These are phyloP conservation scores for Filobasidium wieringae DNA, from an alignment of 768 basidiomycete genomes.

Conservation along the genomic window DNA sequence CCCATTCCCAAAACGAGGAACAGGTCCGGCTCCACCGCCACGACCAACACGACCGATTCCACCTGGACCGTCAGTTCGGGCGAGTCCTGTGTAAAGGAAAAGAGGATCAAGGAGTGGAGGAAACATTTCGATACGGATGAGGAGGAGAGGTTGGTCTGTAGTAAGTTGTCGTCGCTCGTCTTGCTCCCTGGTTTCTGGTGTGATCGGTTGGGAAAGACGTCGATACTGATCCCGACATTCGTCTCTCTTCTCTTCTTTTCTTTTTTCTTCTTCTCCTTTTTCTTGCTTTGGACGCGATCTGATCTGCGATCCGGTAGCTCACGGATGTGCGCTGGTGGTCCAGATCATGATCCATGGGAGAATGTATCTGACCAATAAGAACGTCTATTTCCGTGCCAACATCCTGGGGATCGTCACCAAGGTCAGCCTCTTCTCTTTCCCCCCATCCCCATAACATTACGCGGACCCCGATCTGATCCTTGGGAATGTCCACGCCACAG, in stretches of 20 bases:
- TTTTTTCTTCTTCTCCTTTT: background rate
- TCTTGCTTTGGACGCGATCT: background rate
- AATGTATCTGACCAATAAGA: constrained; percentile 15
- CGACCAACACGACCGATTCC: background rate
- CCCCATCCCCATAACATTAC: no score
- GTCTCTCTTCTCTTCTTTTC: background rate
- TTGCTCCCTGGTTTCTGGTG: no score
- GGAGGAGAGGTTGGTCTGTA: constrained; percentile 20
- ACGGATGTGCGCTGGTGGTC: constrained; percentile 20
- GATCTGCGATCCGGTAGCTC: constrained; percentile 6
- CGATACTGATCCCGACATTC: background rate
- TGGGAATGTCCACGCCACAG: no score
- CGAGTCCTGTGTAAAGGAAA: constrained; percentile 12
- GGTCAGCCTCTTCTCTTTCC: constrained; percentile 5
- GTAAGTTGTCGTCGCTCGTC: constrained; percentile 7
- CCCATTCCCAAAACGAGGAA: no score
- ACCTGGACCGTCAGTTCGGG: background rate
- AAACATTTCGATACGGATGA: constrained; percentile 13
- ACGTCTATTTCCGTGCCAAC: constrained; percentile 18
- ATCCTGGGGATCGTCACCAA: constrained; percentile 22
- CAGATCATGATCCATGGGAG: constrained; percentile 24
- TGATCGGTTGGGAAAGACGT: background rate
- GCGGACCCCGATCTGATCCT: no score
- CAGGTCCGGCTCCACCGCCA: no score
- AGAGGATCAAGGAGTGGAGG: constrained; percentile 22